These are phyloP conservation scores for Saccharum officinarum DNA, from an alignment of 176 grass and related monocot species.

Conservation along the genomic window DNA sequence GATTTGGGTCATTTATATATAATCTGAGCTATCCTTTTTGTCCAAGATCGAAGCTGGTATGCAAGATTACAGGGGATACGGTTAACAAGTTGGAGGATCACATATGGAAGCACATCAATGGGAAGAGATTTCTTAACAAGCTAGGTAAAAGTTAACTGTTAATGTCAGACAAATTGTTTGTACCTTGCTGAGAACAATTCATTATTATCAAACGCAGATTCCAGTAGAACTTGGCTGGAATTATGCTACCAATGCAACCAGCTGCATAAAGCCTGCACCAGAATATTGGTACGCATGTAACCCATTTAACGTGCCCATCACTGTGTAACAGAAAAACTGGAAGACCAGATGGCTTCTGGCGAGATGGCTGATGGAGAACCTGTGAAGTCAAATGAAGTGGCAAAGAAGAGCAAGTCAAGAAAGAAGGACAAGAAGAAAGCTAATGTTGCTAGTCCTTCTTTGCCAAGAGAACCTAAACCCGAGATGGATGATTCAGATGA, in stretches of 20 bases:
- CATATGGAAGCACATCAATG: slow-evolving; percentile 96
- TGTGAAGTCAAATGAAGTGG: slow-evolving; percentile 39
- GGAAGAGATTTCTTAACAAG: slow-evolving; percentile 84
- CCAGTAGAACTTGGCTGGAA: neutral
- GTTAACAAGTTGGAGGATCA: slow-evolving; percentile 89
- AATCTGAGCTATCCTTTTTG: neutral
- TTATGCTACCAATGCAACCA: neutral
- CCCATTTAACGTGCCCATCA: neutral
- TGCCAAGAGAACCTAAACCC: slow-evolving; percentile 41
- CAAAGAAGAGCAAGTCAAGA: slow-evolving; percentile 44
- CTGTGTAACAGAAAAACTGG: slow-evolving; percentile 62
- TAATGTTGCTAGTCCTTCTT: slow-evolving; percentile 30
- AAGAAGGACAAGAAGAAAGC: slow-evolving; percentile 61
- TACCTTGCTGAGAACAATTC: neutral
- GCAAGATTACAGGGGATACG: slow-evolving; percentile 77
- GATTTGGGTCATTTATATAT: neutral
- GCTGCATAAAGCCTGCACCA: slow-evolving; percentile 6
- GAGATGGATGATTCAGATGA: slow-evolving; percentile 53
- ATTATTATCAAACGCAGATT: neutral
- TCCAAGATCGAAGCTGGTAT: slow-evolving; percentile 71
- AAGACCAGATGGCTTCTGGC: slow-evolving; percentile 57
- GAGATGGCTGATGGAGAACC: slow-evolving; percentile 31
- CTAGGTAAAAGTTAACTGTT: slow-evolving; percentile 54
- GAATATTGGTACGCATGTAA: slow-evolving; percentile 18
- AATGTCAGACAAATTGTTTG: neutral